Evolutionary conservation across 768 basidiomycete species (phyloP).

Genomic region (Leccinum imitatum): DNA sequence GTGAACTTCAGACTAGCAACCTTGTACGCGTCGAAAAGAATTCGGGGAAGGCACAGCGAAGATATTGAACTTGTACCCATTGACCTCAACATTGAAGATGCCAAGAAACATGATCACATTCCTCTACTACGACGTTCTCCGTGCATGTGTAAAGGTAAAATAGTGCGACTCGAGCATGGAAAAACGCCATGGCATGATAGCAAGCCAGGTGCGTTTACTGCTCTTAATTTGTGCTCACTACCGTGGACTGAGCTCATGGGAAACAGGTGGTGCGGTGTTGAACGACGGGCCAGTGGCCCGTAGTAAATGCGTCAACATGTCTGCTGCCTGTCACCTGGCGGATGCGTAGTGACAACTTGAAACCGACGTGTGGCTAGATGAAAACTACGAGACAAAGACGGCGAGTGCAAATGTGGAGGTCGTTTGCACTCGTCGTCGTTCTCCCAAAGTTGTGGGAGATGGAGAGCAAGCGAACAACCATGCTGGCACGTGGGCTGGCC

Average conservation of each 20-base stretch:
- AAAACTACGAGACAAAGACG: background rate
- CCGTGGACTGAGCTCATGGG: background rate
- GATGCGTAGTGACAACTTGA: background rate
- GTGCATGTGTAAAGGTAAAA: too few species aligned
- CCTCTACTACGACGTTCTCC: too few species aligned
- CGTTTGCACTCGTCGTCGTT: background rate
- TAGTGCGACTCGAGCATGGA: too few species aligned
- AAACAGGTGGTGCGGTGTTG: background rate
- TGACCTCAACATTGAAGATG: too few species aligned
- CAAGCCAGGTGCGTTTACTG: background rate
- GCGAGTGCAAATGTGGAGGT: background rate
- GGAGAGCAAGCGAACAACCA: too few species aligned
- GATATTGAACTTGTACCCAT: too few species aligned
- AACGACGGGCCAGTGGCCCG: background rate
- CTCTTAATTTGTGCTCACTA: background rate
- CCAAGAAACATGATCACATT: too few species aligned
- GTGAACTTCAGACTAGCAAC: background rate
- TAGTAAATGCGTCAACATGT: background rate
- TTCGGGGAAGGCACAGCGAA: background rate
- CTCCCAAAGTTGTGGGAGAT: background rate
- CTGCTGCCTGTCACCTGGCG: background rate
- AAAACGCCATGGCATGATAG: background rate
- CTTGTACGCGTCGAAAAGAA: background rate
- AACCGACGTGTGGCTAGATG: background rate
- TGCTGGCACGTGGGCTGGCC: background rate